These are phyloP conservation scores for Diplosphaera chodatii DNA, from an alignment of 139 green algal species.

Conservation along the genomic window DNA sequence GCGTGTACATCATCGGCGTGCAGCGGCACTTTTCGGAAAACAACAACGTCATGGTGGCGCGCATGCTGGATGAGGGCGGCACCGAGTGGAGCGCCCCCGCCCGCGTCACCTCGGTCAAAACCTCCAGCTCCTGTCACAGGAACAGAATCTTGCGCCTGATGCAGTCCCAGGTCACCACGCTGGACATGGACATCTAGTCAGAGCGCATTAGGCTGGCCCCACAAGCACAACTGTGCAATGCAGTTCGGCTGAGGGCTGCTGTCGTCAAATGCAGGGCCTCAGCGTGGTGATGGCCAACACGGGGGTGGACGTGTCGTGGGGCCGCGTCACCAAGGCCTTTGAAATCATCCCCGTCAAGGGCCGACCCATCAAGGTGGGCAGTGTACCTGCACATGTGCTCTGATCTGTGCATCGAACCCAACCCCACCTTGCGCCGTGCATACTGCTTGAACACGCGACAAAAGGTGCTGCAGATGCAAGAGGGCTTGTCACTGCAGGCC, in stretches of 20 bases:
- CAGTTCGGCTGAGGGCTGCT: too few species aligned
- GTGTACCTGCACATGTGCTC: too few species aligned
- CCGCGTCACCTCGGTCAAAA: not conserved
- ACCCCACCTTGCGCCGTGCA: too few species aligned
- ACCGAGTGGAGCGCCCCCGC: not conserved
- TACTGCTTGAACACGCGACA: too few species aligned
- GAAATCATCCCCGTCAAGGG: conserved; percentile 16
- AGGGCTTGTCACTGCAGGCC: not conserved
- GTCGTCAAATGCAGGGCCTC: not conserved
- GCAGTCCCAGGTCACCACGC: too few species aligned
- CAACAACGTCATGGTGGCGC: conserved; percentile 25
- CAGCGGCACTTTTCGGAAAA: conserved; percentile 18
- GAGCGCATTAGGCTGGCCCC: too few species aligned
- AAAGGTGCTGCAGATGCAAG: too few species aligned
- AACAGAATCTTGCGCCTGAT: too few species aligned
- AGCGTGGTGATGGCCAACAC: conserved; percentile 24
- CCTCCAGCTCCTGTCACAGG: too few species aligned
- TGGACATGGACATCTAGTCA: too few species aligned
- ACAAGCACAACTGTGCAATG: too few species aligned
- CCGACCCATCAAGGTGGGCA: not conserved
- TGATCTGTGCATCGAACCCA: too few species aligned
- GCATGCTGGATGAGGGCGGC: conserved; percentile 19
- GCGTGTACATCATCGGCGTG: conserved; percentile 24
- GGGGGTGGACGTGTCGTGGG: conserved; percentile 17
- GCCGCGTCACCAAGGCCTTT: conserved; percentile 24